Evolutionary conservation across 1,284 basidiomycete species (phyloP).

Genomic region (Leccinum fuscescens): DNA sequence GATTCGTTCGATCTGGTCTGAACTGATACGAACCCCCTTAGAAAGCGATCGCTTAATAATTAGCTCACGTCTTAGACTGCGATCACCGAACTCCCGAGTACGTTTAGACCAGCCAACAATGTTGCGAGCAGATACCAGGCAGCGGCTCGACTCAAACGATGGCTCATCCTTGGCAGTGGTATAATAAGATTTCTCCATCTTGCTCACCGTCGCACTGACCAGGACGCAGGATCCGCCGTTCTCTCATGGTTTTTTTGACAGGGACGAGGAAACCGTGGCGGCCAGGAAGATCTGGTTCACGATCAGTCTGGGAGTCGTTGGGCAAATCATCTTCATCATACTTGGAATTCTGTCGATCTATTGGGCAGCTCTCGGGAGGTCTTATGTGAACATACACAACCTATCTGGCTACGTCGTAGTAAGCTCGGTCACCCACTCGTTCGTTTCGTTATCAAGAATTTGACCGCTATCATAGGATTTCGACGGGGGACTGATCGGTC

Average conservation of each 20-base stretch:
- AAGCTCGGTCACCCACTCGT: constrained; percentile 7
- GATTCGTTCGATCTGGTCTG: neutral
- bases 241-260: constrained; percentile 35
- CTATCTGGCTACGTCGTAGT: constrained; percentile 41
- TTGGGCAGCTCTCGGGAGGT: constrained; percentile 38
- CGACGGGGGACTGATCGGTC: constrained; percentile 47
- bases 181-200: neutral
- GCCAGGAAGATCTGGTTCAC: constrained; percentile 36
- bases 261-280: constrained; percentile 30
- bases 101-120: constrained; percentile 2
- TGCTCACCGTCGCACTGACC: constrained; percentile 22
- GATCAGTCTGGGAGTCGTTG: constrained; percentile 25
- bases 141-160: constrained; percentile 1
- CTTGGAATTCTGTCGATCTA: constrained; percentile 37
- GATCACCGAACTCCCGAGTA: neutral
- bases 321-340: constrained; percentile 31
- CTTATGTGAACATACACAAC: constrained; percentile 32
- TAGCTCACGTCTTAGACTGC: neutral
- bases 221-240: constrained; percentile 32
- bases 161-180: constrained; percentile 13
- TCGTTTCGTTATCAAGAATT: neutral
- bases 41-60: constrained; percentile 23
- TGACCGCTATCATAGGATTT: constrained; percentile 43
- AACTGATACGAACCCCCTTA: constrained; percentile 6
- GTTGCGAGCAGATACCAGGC: constrained; percentile 3